Conservation (phyloP, 2,329 filamentous ascomycete species). For the Fusarium pininemorale region DNA sequence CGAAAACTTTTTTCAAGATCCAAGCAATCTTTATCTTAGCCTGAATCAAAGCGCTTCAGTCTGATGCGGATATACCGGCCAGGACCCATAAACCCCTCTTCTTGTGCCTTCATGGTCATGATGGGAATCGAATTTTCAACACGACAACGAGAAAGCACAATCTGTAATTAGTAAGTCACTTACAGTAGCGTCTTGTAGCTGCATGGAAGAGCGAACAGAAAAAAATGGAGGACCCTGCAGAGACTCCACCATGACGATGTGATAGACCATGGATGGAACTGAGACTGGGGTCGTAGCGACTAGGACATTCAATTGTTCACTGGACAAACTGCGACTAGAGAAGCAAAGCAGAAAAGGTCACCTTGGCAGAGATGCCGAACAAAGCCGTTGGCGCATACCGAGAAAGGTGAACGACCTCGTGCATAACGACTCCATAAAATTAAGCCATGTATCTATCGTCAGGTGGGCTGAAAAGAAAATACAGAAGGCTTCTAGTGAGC, state of each 20-base stretch:
- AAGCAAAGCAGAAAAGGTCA: not conserved
- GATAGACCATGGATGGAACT: constrained; percentile 1
- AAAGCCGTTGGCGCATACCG: not conserved
- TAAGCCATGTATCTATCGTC: constrained; percentile 8
- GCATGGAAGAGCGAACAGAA: constrained; percentile 21
- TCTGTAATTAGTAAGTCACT: constrained; percentile 23
- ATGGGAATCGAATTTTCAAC: constrained; percentile 14
- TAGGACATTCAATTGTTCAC: not conserved
- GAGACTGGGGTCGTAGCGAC: not conserved
- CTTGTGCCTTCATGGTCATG: not conserved
- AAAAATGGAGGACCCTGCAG: constrained; percentile 36
- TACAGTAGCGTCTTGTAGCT: constrained; percentile 18
- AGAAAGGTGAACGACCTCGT: not conserved
- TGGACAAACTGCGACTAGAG: not conserved
- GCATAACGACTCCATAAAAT: not conserved
- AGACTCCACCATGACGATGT: constrained; percentile 36
- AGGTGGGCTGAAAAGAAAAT: constrained; percentile 20
- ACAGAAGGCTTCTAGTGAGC: constrained; percentile 10
- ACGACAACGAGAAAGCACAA: constrained; percentile 19
- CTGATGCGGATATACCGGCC: constrained; percentile 1
- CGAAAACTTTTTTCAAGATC: not conserved
- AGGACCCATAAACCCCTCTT: constrained; percentile 14
- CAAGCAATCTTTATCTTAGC: not conserved
- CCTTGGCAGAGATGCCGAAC: not conserved
- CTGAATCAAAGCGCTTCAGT: not conserved